Conservation (phyloP, 2,329 filamentous ascomycete species). For the Colletotrichum sublineola region DNA sequence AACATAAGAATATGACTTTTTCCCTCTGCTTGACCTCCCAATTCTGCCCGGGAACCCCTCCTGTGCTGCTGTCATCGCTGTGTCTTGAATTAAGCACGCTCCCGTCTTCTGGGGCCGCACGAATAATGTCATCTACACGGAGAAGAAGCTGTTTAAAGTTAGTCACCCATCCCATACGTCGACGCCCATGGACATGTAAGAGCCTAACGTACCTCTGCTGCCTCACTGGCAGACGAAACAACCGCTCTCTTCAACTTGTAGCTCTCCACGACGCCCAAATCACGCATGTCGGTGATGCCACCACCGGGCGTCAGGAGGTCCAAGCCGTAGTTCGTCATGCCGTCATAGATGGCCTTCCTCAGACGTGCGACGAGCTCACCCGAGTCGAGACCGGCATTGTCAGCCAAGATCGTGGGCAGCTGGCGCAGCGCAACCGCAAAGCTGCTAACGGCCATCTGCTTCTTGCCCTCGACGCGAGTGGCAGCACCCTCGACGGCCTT, state of each 20-base stretch:
- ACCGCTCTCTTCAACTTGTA: slow-evolving; percentile 99
- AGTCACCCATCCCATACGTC: slow-evolving; percentile 11
- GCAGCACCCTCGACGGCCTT: slow-evolving; percentile 96
- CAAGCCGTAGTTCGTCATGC: slow-evolving; percentile 90
- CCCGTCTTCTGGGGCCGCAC: slow-evolving; percentile 85
- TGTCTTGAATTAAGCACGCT: slow-evolving; percentile 71
- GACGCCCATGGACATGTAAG: not conserved
- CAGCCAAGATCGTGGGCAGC: slow-evolving; percentile 94
- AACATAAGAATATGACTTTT: slow-evolving; percentile 34
- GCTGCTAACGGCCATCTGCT: slow-evolving; percentile 90
- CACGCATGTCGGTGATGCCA: slow-evolving; percentile 94
- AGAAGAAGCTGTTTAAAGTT: slow-evolving; percentile 77
- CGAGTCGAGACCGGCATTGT: slow-evolving; percentile 97
- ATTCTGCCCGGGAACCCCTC: slow-evolving; percentile 27
- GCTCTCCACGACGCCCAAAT: slow-evolving; percentile 94
- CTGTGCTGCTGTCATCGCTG: slow-evolving; percentile 24
- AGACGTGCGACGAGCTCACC: slow-evolving; percentile 93
- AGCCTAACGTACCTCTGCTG: slow-evolving; percentile 84
- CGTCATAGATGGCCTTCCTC: slow-evolving; percentile 94
- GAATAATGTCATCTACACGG: slow-evolving; percentile 97
- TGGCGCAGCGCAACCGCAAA: slow-evolving; percentile 93
- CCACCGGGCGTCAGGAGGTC: slow-evolving; percentile 92
- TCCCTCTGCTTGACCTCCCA: slow-evolving; percentile 16
- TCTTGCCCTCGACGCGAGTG: slow-evolving; percentile 96
- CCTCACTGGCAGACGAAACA: slow-evolving; percentile 94